phyloP scores from a whole-genome alignment of 2,329 filamentous ascomycete species.

The Nigrograna mackinnonii region DNA sequence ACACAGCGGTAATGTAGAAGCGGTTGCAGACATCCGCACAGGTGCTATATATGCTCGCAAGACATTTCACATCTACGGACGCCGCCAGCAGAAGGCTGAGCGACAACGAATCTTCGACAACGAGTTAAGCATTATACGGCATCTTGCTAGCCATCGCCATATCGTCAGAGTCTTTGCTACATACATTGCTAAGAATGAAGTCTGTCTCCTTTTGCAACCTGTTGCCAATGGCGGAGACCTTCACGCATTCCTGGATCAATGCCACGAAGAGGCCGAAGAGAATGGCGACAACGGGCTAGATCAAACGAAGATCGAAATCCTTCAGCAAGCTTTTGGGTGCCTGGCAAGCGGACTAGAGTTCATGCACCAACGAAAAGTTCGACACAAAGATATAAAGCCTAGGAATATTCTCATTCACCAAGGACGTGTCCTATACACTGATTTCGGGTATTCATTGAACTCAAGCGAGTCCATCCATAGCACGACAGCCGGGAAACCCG shows the following conservation, averaged over 20 bases:
- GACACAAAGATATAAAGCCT: constrained; percentile 1
- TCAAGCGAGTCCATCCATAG: neutral
- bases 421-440: neutral
- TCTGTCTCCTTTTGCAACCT: constrained; percentile 18
- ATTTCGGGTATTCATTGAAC: neutral
- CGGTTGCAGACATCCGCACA: constrained; percentile 11
- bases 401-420: neutral
- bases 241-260: constrained; percentile 15
- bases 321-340: neutral
- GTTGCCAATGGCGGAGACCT: constrained; percentile 23
- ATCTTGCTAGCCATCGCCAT: constrained; percentile 12
- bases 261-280: neutral
- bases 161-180: constrained; percentile 17
- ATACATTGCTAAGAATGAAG: constrained; percentile 7
- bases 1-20: constrained; percentile 11
- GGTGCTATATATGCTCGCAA: constrained; percentile 12
- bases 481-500: neutral
- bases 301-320: neutral
- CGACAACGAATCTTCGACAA: constrained; percentile 7
- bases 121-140: constrained; percentile 15
- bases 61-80: constrained; percentile 4
- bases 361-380: neutral
- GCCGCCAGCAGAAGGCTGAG: neutral
- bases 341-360: neutral
- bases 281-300: neutral